Evolutionary conservation across 208 protist genomes (phyloP).

Genomic region (Vickermania spadyakhi): DNA sequence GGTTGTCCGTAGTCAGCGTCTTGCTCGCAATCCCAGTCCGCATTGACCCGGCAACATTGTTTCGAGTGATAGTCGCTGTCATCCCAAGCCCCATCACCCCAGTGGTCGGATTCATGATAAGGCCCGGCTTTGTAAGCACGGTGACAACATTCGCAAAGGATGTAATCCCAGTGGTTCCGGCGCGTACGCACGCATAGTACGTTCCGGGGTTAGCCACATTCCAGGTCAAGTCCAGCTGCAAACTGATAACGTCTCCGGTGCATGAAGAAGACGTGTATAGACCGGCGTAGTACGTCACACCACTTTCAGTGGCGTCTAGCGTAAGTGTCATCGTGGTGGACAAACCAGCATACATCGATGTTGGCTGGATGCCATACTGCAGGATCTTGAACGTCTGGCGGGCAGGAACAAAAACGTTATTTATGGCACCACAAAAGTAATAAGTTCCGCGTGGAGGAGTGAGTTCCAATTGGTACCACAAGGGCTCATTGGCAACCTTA

Average conservation of each 20-base stretch:
- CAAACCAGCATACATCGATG: conserved; percentile 35
- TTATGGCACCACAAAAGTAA: conserved; percentile 30
- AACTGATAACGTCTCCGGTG: conserved; percentile 6
- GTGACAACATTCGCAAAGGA: conserved; percentile 24
- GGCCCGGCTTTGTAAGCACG: conserved; percentile 20
- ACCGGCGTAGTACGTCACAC: conserved; percentile 13
- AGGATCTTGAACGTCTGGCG: conserved; percentile 15
- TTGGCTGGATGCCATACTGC: conserved; percentile 59
- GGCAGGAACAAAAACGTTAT: conserved; percentile 39
- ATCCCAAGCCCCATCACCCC: conserved; percentile 37
- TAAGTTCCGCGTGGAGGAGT: conserved; percentile 34
- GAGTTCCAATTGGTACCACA: no score
- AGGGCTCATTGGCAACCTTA: no score
- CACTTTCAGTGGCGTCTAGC: conserved; percentile 19
- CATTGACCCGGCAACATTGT: conserved; percentile 4
- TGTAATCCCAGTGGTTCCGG: conserved; percentile 1
- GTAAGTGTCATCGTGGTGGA: conserved; percentile 38
- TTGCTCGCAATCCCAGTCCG: neutral
- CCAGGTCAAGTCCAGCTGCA: conserved; percentile 18
- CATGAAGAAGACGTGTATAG: conserved; percentile 19
- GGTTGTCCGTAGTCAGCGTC: neutral
- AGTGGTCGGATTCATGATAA: conserved; percentile 20
- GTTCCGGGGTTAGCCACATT: conserved; percentile 20
- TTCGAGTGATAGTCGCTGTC: conserved; percentile 25
- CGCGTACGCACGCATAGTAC: conserved; percentile 61